Percentiles rank a stretch among this genome's conserved stretches.
Evolutionary conservation across 1,284 basidiomycete genomes (phyloP).

Genomic region (Athelia sp.): DNA sequence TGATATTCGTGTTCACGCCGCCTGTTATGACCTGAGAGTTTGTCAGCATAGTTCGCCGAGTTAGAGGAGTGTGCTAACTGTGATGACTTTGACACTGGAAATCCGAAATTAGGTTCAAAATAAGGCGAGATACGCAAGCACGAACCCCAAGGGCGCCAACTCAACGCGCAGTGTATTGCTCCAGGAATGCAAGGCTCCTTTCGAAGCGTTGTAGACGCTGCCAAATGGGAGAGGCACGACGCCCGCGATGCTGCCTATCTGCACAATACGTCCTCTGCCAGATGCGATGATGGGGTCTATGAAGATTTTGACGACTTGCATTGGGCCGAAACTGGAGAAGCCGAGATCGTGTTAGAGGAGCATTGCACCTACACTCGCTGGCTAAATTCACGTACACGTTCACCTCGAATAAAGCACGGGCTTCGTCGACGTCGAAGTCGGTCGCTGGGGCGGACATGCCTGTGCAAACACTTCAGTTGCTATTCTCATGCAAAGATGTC

Average conservation of each 20-base stretch:
- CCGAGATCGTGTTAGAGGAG: no score
- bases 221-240: conserved; percentile 22
- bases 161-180: conserved; percentile 25
- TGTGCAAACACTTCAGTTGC: conserved; percentile 6
- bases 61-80: conserved; percentile 10
- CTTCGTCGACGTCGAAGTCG: conserved; percentile 15
- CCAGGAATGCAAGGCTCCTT: conserved; percentile 23
- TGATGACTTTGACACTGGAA: conserved; percentile 25
- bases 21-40: conserved; percentile 21
- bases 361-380: no score
- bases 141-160: conserved; percentile 22
- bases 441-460: conserved; percentile 9
- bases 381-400: no score
- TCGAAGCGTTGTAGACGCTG: conserved; percentile 21
- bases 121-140: background rate
- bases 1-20: conserved; percentile 22
- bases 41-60: background rate
- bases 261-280: conserved; percentile 19
- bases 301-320: conserved; percentile 26
- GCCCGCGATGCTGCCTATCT: conserved; percentile 21
- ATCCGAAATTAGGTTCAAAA: background rate
- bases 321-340: conserved; percentile 13
- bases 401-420: conserved; percentile 15
- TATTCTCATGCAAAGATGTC: background rate
- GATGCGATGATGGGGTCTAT: conserved; percentile 21